A percentile compares a stretch with the other conserved stretches of the same genome.
Conservation (phyloP, 2,329 filamentous ascomycete genomes). For the Talaromyces amestolkiae region DNA sequence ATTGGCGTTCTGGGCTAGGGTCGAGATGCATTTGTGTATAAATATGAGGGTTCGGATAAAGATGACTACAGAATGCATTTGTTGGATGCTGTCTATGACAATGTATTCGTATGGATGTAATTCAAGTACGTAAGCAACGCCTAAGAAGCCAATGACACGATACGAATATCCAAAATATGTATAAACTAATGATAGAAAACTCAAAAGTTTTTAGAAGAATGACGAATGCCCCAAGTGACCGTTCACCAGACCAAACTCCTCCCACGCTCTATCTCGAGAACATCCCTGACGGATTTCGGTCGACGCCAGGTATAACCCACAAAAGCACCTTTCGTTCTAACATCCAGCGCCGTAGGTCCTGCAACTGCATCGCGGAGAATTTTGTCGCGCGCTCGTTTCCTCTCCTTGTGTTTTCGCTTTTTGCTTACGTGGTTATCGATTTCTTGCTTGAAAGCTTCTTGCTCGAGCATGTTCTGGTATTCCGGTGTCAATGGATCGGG, state of each 20-base stretch:
- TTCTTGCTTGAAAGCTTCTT: constrained; percentile 16
- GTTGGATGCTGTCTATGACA: neutral
- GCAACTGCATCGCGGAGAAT: constrained; percentile 71
- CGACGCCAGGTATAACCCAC: constrained; percentile 81
- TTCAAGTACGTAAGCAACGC: neutral
- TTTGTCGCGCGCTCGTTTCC: constrained; percentile 79
- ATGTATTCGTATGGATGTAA: neutral
- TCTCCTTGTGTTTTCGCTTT: constrained; percentile 61
- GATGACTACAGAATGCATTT: neutral
- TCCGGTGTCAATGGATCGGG: neutral
- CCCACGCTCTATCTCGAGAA: constrained; percentile 35
- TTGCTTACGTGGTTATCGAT: constrained; percentile 40
- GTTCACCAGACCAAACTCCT: constrained; percentile 21
- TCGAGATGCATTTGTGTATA: neutral
- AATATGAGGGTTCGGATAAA: neutral
- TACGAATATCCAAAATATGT: neutral
- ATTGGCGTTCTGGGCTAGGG: neutral
- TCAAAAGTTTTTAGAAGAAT: neutral
- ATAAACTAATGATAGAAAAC: neutral
- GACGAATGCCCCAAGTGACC: neutral
- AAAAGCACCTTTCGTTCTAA: constrained; percentile 80
- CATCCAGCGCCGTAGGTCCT: constrained; percentile 67
- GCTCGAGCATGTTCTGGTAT: neutral
- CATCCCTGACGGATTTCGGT: constrained; percentile 37
- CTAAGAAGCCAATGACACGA: neutral